Evolutionary conservation across 1,284 basidiomycete species (phyloP), one percentile per base, ranked within the genome.

Genomic region (Athelia psychrophila): DNA sequence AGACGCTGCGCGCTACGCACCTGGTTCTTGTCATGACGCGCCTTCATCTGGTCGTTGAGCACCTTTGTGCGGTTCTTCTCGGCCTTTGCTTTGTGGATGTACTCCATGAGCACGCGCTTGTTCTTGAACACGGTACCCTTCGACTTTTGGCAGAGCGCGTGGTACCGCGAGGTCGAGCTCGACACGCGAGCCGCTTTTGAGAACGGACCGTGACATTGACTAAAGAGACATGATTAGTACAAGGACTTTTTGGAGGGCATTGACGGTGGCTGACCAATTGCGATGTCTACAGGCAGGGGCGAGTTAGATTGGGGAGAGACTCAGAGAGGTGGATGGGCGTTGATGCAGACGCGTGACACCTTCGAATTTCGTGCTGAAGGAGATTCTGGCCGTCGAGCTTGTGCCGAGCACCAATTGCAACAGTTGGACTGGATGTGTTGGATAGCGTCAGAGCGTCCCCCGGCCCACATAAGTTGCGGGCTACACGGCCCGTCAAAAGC

Each of bases 51-150:
- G 84, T 99, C 96, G 60, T 84, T 79, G 73, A 99, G 91, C 72
- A 95, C 81, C 85, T 98, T 98, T 72, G 96, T 98, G 61, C 97
- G 93, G 76, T 84, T 86, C 86, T 96, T 96, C 87, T 99, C 97
- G 62, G 97, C 96, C 84, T 99, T 99, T 68, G 96, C 96, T 77
- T 97, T 96, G 86, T 98, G 95, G 73, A 98, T 98, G 84, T 93
- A 93, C 77, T 98, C 95, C 94, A 98, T 97, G 61, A 99, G 83
- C 52, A 99, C 97, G 78, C 96, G 95, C 86, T 99, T 98, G 89
- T 98, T 96, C 91, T 99, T 99, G 93, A 98, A 99, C 68, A 98
- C 94, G 81, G 99, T 99, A 91, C 97, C 96, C 93, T 99, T 99
- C 66, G 94, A 93, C 80, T 99, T 98, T 80, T 97, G 90, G 88